Conservation (phyloP, 805 yeast genomes). For the Komagataella populi region DNA sequence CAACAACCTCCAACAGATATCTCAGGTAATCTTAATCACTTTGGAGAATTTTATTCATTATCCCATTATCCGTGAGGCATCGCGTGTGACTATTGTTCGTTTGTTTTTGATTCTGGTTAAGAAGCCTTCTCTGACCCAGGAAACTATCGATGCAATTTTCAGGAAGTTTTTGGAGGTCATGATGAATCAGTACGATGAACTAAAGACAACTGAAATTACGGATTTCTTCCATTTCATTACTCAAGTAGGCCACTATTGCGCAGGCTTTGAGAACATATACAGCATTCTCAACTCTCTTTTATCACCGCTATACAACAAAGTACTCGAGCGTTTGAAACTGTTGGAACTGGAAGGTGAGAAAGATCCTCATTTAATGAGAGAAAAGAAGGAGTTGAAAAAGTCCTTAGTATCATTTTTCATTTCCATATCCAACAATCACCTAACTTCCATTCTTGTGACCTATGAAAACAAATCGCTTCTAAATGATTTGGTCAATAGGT, state of each 20-base stretch:
- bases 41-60: conserved; percentile 58
- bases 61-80: conserved; percentile 69
- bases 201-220: conserved; percentile 50
- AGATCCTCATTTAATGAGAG: conserved; percentile 24
- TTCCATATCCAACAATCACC: conserved; percentile 61
- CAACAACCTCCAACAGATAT: conserved; percentile 21
- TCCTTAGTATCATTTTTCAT: conserved; percentile 58
- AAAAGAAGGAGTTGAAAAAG: conserved; percentile 51
- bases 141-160: conserved; percentile 26
- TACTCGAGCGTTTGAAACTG: conserved; percentile 25
- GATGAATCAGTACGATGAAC: conserved; percentile 39
- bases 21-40: conserved; percentile 75
- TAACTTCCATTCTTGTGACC: conserved; percentile 63
- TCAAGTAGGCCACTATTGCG: conserved; percentile 72
- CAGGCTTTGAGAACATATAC: conserved; percentile 53
- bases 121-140: conserved; percentile 26
- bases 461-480: conserved; percentile 49
- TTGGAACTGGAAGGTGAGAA: conserved; percentile 7
- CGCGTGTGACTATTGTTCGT: conserved; percentile 79
- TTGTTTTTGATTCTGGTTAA: conserved; percentile 61
- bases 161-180: conserved; percentile 61
- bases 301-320: conserved; percentile 59
- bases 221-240: conserved; percentile 81
- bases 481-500: conserved; percentile 44
- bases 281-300: conserved; percentile 60